These are phyloP conservation scores for Kwoniella dendrophila DNA, from an alignment of 768 basidiomycete species.

Conservation along the genomic window DNA sequence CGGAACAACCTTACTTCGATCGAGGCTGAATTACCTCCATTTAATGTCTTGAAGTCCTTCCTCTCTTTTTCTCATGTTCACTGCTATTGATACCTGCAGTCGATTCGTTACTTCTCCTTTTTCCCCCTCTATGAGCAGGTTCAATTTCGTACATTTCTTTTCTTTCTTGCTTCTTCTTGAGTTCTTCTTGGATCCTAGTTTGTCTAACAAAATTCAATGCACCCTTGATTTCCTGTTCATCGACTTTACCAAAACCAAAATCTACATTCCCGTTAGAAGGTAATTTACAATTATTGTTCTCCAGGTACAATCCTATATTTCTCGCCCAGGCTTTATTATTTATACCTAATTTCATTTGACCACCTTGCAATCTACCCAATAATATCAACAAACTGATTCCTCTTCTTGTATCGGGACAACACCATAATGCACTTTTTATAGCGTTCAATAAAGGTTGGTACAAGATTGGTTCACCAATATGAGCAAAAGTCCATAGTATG, in stretches of 20 bases:
- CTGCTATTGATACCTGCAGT: too few relatives aligned
- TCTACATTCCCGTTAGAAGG: not conserved
- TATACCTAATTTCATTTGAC: not conserved
- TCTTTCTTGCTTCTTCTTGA: too few relatives aligned
- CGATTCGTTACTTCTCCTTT: too few relatives aligned
- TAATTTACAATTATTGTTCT: not conserved
- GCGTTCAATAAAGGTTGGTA: slow-evolving; percentile 1
- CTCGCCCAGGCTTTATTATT: not conserved
- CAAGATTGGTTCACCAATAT: slow-evolving; percentile 4
- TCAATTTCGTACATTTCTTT: not conserved
- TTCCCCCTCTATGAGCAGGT: not conserved
- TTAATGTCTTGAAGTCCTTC: too few relatives aligned
- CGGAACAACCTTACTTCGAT: too few relatives aligned
- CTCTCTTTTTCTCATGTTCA: not conserved
- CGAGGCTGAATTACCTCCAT: too few relatives aligned
- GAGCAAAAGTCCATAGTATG: not conserved
- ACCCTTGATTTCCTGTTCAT: not conserved
- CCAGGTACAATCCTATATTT: slow-evolving; percentile 8
- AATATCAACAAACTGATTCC: not conserved
- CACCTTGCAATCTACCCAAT: slow-evolving; percentile 7
- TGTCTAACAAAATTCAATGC: not conserved
- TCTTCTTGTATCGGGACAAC: slow-evolving; percentile 1
- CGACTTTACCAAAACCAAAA: not conserved
- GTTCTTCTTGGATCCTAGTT: not conserved
- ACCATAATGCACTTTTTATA: not conserved